A percentile compares a stretch with the other conserved stretches of the same genome.
Conservation (phyloP, 352 stramenopile genomes). For the Bremia lactucae region DNA sequence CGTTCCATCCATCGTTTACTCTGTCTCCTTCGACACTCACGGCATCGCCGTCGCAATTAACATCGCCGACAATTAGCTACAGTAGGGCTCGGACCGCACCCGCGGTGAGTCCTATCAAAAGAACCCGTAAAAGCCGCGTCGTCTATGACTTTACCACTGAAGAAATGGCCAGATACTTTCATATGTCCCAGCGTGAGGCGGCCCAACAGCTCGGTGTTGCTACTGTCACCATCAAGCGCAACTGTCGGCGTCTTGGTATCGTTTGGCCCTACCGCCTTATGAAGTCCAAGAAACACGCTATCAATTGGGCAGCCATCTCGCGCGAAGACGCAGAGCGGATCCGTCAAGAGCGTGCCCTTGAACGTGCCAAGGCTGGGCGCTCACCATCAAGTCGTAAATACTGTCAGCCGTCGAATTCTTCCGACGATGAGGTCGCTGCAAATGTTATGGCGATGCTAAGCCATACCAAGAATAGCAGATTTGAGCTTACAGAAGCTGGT, state of each 20-base stretch:
- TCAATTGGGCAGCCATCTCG: conserved; percentile 25
- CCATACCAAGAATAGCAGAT: not conserved
- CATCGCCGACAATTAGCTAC: conserved; percentile 7
- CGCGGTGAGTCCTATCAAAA: conserved; percentile 16
- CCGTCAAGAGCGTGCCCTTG: conserved; percentile 21
- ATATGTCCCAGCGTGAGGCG: conserved; percentile 45
- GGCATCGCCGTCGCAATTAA: conserved; percentile 2
- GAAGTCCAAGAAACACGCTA: conserved; percentile 38
- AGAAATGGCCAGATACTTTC: conserved; percentile 44
- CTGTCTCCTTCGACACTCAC: not conserved
- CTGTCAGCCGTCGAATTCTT: conserved; percentile 6
- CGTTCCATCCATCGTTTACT: conserved; percentile 12
- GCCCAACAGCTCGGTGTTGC: conserved; percentile 42
- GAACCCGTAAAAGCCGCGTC: conserved; percentile 34
- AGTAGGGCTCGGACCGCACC: conserved; percentile 5
- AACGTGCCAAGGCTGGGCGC: conserved; percentile 22
- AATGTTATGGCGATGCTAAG: conserved; percentile 21
- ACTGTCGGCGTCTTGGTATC: conserved; percentile 46
- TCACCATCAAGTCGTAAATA: conserved; percentile 9
- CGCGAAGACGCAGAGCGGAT: conserved; percentile 27
- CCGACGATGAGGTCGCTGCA: conserved; percentile 16
- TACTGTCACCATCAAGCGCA: conserved; percentile 51
- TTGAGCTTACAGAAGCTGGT: conserved; percentile 26
- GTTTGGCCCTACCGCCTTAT: conserved; percentile 47
- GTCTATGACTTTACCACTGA: conserved; percentile 47